Evolutionary conservation across 176 grass and related monocot genomes (phyloP).

Genomic region (Bonia amplexicaulis): DNA sequence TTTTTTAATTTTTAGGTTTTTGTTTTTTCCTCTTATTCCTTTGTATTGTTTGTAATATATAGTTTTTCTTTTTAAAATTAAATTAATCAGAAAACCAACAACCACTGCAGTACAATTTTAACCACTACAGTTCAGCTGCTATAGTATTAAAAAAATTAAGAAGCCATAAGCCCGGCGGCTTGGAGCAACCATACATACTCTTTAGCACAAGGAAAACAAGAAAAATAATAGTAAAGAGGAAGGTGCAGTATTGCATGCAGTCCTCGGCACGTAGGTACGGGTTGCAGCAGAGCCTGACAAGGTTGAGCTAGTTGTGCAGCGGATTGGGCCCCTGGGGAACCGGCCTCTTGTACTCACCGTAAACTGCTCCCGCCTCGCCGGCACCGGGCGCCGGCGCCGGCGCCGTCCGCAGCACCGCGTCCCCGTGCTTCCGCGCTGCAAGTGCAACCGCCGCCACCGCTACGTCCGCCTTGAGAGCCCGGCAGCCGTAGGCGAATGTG

Average conservation of each 20-base stretch:
- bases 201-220: conserved; percentile 12
- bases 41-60: too few species aligned
- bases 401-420: not conserved
- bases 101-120: too few species aligned
- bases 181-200: not conserved
- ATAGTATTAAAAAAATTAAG: too few species aligned
- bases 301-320: conserved; percentile 36
- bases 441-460: not conserved
- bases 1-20: too few species aligned
- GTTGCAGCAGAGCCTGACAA: not conserved
- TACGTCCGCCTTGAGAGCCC: not conserved
- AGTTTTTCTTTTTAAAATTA: too few species aligned
- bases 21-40: too few species aligned
- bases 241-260: not conserved
- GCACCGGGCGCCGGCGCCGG: not conserved
- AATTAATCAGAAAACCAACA: too few species aligned
- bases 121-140: too few species aligned
- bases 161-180: too few species aligned
- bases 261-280: not conserved
- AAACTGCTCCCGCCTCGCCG: not conserved
- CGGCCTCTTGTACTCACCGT: conserved; percentile 38
- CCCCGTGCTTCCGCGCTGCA: not conserved
- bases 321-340: conserved; percentile 56
- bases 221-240: not conserved
- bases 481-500: conserved; percentile 7